A percentile compares a stretch with the other conserved stretches of the same genome.
phyloP scores from a whole-genome alignment of 2,329 filamentous ascomycete species.

The Cryphonectria japonica region DNA sequence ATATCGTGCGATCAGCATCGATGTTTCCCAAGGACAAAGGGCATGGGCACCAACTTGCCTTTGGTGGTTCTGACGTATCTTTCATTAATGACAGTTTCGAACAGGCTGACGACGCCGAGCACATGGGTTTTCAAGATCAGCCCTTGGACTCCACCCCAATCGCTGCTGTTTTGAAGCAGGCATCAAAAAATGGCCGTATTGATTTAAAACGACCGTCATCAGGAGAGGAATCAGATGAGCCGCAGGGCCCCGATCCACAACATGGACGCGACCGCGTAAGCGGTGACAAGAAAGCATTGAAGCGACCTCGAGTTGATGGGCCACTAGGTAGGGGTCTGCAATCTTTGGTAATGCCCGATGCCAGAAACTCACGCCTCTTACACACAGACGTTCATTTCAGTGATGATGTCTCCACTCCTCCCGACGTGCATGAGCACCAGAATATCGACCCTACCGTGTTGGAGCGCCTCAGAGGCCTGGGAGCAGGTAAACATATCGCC shows the following conservation, averaged over 20 bases:
- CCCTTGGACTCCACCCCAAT: background rate
- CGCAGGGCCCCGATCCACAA: background rate
- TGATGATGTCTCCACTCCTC: conserved; percentile 16
- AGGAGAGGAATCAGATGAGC: background rate
- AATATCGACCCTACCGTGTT: background rate
- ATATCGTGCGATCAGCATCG: too few species aligned
- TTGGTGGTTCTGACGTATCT: background rate
- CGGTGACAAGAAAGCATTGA: background rate
- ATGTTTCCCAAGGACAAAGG: too few species aligned
- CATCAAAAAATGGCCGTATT: background rate
- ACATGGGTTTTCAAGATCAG: background rate
- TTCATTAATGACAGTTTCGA: background rate
- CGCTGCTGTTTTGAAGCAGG: background rate
- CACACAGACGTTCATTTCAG: background rate
- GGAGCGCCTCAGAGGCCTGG: background rate
- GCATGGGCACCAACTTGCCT: background rate
- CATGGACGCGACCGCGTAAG: background rate
- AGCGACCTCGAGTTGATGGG: background rate
- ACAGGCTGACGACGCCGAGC: background rate
- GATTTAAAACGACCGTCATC: background rate
- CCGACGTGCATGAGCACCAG: background rate
- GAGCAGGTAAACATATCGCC: background rate
- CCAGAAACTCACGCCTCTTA: background rate
- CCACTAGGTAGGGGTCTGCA: background rate
- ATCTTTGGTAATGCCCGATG: background rate